Evolutionary conservation across 192 early-diverging fungal genomes (phyloP), one percentile per base, ranked within the genome.

Genomic region (Backusella sp.): DNA sequence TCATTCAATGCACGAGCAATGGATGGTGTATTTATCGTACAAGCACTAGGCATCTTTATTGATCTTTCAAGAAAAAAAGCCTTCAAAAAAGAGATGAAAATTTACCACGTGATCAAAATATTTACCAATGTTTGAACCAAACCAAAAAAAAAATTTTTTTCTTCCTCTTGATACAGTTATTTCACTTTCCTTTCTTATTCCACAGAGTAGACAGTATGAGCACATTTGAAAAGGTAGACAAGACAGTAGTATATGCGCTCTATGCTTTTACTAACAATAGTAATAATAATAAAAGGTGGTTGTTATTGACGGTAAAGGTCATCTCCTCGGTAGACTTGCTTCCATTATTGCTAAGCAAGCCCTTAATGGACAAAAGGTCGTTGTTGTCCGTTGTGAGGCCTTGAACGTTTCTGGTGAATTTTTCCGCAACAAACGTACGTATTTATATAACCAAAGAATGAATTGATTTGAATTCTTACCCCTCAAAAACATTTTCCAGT

Each of bases 271-370:
- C 36, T 32, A 32, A 32, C 32, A 32, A 32, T 32, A 32, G 4
- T 36, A 36, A 36, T 37, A 37, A n/a, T n/a, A 37, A 28, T 41
- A 66, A 42, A 73, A 99, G 96, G 94, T 97, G 86, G 89, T 96
- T 89, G 94, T 99, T 85, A 95, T 99, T 89, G 98, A 99, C 91
- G 98, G 88, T 86, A 99, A 99, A 88, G 98, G 94, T 81, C 98
- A 99, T 90, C 90, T 99, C 75, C 87, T 99, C 81, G 97, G 98
- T 88, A 96, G 98, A 81, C 92, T 99, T 77, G 94, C 98, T 80
- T 93, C 97, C 73, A 96, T 96, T 79, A 92, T 98, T 78, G 95
- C 98, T 86, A 98, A 99, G 93, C 94, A 99, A 90, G 87, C 94
- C 76, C 93, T 99, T 77, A 94, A 93, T 87, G 98, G 98, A 79